Evolutionary conservation across 2,329 filamentous ascomycete genomes (phyloP).

Genomic region (Blastomyces percursus): DNA sequence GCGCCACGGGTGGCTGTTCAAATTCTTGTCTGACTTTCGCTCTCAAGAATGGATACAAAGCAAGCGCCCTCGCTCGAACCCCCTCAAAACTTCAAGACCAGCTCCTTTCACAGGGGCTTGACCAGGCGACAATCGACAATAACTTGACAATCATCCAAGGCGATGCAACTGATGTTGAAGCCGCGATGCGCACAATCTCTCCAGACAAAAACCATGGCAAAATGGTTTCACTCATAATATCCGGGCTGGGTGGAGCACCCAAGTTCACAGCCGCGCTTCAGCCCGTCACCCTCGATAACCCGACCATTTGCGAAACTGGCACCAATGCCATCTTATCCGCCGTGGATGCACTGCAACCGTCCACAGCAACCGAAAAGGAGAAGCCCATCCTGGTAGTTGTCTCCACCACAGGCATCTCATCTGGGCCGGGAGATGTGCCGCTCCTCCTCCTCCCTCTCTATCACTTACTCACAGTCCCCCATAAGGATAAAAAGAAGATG

Average conservation of each 20-base stretch:
- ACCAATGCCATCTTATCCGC: slow-evolving; percentile 17
- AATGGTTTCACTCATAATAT: slow-evolving; percentile 36
- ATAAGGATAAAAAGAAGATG: slow-evolving; percentile 18
- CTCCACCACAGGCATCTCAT: slow-evolving; percentile 20
- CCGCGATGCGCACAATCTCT: slow-evolving; percentile 32
- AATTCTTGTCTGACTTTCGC: slow-evolving; percentile 35
- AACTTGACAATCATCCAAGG: slow-evolving; percentile 41
- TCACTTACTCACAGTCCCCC: slow-evolving; percentile 19
- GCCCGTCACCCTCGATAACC: slow-evolving; percentile 19
- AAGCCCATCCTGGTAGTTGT: slow-evolving; percentile 18
- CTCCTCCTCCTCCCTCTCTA: slow-evolving; percentile 15
- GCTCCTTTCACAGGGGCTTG: slow-evolving; percentile 34
- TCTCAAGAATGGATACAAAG: slow-evolving; percentile 36
- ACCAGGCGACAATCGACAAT: slow-evolving; percentile 23
- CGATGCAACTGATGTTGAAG: slow-evolving; percentile 33
- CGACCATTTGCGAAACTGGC: slow-evolving; percentile 18
- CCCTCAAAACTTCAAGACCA: slow-evolving; percentile 39
- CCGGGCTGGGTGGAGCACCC: slow-evolving; percentile 30
- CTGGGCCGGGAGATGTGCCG: slow-evolving; percentile 12
- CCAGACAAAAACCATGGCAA: slow-evolving; percentile 17
- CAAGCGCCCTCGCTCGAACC: slow-evolving; percentile 40
- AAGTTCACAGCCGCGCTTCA: slow-evolving; percentile 17
- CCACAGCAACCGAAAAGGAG: neutral
- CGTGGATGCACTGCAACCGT: slow-evolving; percentile 15
- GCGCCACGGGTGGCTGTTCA: slow-evolving; percentile 42